Conservation (phyloP, 2,329 filamentous ascomycete genomes). For the Camillea tinctor region DNA sequence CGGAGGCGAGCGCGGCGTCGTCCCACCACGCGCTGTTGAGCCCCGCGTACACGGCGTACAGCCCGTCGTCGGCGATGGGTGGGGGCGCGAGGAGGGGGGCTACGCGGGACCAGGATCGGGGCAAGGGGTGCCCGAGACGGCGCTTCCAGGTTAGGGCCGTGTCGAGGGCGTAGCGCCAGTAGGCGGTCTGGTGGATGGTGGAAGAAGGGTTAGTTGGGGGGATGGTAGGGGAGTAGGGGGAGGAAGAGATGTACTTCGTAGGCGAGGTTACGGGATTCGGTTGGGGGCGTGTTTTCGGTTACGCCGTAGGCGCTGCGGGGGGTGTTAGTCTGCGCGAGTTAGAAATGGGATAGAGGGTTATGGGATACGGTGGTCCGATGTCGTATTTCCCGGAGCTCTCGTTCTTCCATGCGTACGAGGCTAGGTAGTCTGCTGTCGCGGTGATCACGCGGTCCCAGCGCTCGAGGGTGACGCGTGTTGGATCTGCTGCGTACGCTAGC, state of each 20-base stretch:
- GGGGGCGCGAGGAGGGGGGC: conserved; percentile 42
- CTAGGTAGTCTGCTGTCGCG: conserved; percentile 32
- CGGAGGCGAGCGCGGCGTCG: conserved; percentile 34
- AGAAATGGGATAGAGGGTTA: not conserved
- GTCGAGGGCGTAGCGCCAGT: conserved; percentile 50
- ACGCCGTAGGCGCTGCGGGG: conserved; percentile 42
- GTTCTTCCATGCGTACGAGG: conserved; percentile 34
- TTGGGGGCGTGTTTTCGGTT: conserved; percentile 50
- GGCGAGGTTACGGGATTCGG: conserved; percentile 44
- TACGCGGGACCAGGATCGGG: conserved; percentile 40
- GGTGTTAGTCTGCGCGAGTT: too few relatives aligned
- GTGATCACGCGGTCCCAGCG: conserved; percentile 29
- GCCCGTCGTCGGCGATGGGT: conserved; percentile 40
- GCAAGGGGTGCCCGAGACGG: conserved; percentile 38
- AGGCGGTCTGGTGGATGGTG: conserved; percentile 32
- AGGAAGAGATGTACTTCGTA: conserved; percentile 39
- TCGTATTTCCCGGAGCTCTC: conserved; percentile 32
- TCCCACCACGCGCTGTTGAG: conserved; percentile 45
- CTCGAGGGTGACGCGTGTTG: conserved; percentile 24
- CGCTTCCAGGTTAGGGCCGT: conserved; percentile 43
- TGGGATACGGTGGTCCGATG: conserved; percentile 43
- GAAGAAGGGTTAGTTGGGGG: not conserved
- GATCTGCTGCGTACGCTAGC: conserved; percentile 29
- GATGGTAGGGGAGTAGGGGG: too few relatives aligned
- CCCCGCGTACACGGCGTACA: conserved; percentile 48